Percentiles rank a stretch among this genome's conserved stretches.
Evolutionary conservation across 2,329 filamentous ascomycete species (phyloP).

Genomic region (Stemphylium lycopersici): DNA sequence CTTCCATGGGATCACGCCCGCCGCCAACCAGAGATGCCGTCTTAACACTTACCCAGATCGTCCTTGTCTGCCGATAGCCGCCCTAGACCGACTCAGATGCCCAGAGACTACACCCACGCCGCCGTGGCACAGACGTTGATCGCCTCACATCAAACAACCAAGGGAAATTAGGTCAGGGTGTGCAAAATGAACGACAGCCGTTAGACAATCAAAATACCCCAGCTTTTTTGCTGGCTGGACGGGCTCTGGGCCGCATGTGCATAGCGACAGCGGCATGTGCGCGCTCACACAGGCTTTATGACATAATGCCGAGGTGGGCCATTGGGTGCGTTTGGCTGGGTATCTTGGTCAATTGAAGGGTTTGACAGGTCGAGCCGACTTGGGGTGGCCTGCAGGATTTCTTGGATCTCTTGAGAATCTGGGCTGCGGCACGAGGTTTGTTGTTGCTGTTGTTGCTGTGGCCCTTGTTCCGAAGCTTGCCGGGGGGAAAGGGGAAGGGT

Average conservation of each 20-base stretch:
- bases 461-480: conserved; percentile 1
- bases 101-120: not conserved
- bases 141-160: not conserved
- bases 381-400: not conserved
- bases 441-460: not conserved
- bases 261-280: not conserved
- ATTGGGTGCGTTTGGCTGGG: not conserved
- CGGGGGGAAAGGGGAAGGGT: not conserved
- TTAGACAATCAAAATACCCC: conserved; percentile 10
- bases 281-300: not conserved
- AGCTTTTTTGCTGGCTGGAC: conserved; percentile 6
- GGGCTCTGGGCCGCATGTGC: not conserved
- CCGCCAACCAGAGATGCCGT: not conserved
- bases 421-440: not conserved
- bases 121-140: not conserved
- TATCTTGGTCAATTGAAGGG: not conserved
- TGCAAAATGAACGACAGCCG: conserved; percentile 10
- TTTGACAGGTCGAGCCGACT: not conserved
- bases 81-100: not conserved
- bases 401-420: not conserved
- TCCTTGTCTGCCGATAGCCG: not conserved
- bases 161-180: conserved; percentile 7
- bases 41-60: too few species aligned
- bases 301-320: conserved; percentile 3
- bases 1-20: not conserved